These are phyloP conservation scores for Aethionema arabicum DNA, from an alignment of 345 rosid genomes.

Conservation along the genomic window DNA sequence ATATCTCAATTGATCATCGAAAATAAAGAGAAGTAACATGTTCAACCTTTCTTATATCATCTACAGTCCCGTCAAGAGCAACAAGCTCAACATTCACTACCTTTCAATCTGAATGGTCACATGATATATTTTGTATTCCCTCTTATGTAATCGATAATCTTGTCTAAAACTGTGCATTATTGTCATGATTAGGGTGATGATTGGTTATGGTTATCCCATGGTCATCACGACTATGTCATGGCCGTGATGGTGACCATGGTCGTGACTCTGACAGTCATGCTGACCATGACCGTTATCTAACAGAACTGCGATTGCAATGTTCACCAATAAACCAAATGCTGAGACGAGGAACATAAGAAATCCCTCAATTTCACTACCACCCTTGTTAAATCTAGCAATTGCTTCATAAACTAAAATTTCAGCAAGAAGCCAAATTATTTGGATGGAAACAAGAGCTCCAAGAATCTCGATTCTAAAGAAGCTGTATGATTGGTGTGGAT, in stretches of 20 bases:
- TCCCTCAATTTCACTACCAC: too few species aligned
- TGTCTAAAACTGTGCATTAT: constrained; percentile 61
- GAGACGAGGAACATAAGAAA: too few species aligned
- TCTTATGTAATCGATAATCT: constrained; percentile 58
- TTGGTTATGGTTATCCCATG: too few species aligned
- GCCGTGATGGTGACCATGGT: too few species aligned
- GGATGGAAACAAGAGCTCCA: constrained; percentile 58
- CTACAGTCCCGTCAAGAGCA: too few species aligned
- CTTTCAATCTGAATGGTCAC: constrained; percentile 86
- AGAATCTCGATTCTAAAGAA: constrained; percentile 55
- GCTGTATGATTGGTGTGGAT: constrained; percentile 53
- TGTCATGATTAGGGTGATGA: too few species aligned
- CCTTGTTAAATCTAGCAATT: constrained; percentile 36
- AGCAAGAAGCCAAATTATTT: constrained; percentile 57
- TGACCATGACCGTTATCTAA: not conserved
- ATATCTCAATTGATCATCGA: too few species aligned
- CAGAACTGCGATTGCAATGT: too few species aligned
- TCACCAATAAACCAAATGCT: too few species aligned
- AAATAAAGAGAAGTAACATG: too few species aligned
- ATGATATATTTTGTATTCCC: constrained; percentile 65
- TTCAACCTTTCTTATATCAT: too few species aligned
- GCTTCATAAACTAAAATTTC: constrained; percentile 63
- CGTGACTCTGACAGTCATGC: constrained; percentile 39
- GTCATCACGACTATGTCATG: too few species aligned
- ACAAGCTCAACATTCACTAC: constrained; percentile 23